Evolutionary conservation across 2,329 filamentous ascomycete species (phyloP), one percentile per base, ranked within the genome.

Genomic region (Aspergillus costaricaensis): DNA sequence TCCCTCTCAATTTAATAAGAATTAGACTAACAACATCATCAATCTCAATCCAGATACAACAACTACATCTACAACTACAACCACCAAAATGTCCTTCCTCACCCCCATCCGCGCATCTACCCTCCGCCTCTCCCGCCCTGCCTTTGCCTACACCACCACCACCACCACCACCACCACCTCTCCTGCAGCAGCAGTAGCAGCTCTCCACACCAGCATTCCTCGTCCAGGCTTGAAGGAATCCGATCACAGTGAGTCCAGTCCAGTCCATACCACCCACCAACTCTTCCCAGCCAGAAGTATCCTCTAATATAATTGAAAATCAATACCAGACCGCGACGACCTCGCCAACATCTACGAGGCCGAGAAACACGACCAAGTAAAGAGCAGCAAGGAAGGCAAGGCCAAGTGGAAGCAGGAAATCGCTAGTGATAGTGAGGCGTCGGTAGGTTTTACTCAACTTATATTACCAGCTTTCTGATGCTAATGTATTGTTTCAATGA

Each of bases 371-470:
- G 86, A 88, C n/a, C 78, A 81, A 58, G 59, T 84, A 61, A 74
- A 77, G 62, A 75, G 75, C 61, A 74, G 77, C 74, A 80, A 82
- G 67, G 77, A 83, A 41, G 91, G 90, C 62, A 83, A 86, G 73
- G 88, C 83, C 56, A 83, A 91, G 72, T 95, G 91, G 91, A 89
- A 90, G 78, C 82, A 88, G 21, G 87, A 89, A 74, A 81, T 96
- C 53, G 91, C 91, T 3, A 90, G 87, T 53, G 86, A 91, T 76
- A 91, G 88, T 76, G 91, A 96, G 81, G 90, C 91, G 74, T 86
- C 86, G 68, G 82, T 95, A 78, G 65, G 83, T 76, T 59, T 43
- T 8, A 1, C 25, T 27, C 25, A 27, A 27, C 6, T 27, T 25
- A 25, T 8, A 2, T 8, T 25, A 8, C 25, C 7, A 25, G 25